Conservation (phyloP, 1,284 basidiomycete genomes). For the Trichosporon sp. region DNA sequence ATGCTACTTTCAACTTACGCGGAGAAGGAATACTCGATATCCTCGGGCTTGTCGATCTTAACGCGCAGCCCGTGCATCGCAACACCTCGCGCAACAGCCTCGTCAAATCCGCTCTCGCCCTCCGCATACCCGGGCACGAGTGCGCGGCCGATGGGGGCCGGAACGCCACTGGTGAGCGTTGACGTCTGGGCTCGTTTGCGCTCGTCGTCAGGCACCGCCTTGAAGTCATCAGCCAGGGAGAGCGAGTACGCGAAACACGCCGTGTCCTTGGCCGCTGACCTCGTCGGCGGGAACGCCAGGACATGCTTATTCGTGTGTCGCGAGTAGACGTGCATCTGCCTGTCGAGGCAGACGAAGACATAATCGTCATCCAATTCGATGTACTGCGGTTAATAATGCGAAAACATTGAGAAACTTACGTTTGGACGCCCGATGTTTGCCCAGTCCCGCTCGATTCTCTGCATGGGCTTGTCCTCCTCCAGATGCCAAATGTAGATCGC, state of each 20-base stretch:
- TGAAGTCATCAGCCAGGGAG: constrained; percentile 28
- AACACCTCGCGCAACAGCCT: constrained; percentile 21
- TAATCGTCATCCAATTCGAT: constrained; percentile 54
- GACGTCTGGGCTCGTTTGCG: neutral
- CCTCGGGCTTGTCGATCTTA: constrained; percentile 18
- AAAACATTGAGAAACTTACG: constrained; percentile 29
- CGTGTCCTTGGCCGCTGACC: neutral
- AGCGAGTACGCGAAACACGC: constrained; percentile 24
- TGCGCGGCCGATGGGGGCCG: constrained; percentile 25
- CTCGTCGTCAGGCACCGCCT: constrained; percentile 27
- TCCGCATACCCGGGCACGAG: neutral
- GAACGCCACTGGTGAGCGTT: constrained; percentile 17
- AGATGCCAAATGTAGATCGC: constrained; percentile 48
- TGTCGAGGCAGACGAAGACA: constrained; percentile 44
- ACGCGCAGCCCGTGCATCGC: constrained; percentile 22
- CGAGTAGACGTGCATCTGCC: constrained; percentile 42
- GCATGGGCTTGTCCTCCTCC: constrained; percentile 39
- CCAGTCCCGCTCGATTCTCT: constrained; percentile 32
- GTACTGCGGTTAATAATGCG: constrained; percentile 41
- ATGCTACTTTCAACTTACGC: constrained; percentile 30
- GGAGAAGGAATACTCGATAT: constrained; percentile 32
- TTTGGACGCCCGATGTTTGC: constrained; percentile 31
- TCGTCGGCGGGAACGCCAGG: constrained; percentile 35
- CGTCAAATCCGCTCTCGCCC: constrained; percentile 17
- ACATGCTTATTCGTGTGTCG: constrained; percentile 34